Percentiles rank a stretch among this genome's conserved stretches.
phyloP scores from a whole-genome alignment of 805 yeast genomes.

The Metschnikowia lachancei region DNA sequence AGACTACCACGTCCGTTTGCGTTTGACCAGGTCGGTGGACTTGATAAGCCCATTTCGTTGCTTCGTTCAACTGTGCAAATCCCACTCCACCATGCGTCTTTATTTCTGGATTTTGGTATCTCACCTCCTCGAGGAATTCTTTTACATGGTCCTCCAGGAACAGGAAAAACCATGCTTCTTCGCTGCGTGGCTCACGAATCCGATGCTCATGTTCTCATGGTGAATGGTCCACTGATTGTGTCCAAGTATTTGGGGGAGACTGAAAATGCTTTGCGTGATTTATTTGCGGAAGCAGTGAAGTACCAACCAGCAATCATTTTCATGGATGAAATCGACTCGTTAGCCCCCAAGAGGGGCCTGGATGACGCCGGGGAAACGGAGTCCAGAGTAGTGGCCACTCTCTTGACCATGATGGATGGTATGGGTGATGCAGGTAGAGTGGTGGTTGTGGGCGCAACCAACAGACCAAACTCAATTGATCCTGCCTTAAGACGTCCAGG shows the following conservation, averaged over 20 bases:
- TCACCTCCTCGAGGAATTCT: constrained; percentile 92
- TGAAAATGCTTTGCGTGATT: constrained; percentile 75
- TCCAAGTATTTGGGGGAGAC: constrained; percentile 94
- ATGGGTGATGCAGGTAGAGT: constrained; percentile 63
- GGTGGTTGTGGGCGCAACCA: constrained; percentile 73
- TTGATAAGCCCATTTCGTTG: constrained; percentile 56
- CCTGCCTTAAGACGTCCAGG: constrained; percentile 82
- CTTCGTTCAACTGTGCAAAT: constrained; percentile 69
- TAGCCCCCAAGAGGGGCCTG: constrained; percentile 78
- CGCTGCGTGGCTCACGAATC: constrained; percentile 76
- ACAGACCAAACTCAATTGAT: constrained; percentile 66
- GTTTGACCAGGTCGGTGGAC: constrained; percentile 74
- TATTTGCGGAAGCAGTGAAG: constrained; percentile 78
- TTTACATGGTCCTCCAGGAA: constrained; percentile 95
- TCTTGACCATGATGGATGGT: constrained; percentile 79
- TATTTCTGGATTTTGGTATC: constrained; percentile 82
- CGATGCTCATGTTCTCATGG: constrained; percentile 78
- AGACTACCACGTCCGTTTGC: constrained; percentile 41
- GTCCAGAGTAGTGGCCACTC: constrained; percentile 83
- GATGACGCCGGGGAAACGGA: constrained; percentile 93
- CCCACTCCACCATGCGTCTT: constrained; percentile 73
- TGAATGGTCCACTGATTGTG: constrained; percentile 88
- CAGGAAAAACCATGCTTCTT: constrained; percentile 89
- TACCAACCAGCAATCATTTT: constrained; percentile 87
- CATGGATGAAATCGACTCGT: constrained; percentile 90